Base-by-base conservation (phyloP, 441 rosid genomes). In the Viola pubescens region DNA sequence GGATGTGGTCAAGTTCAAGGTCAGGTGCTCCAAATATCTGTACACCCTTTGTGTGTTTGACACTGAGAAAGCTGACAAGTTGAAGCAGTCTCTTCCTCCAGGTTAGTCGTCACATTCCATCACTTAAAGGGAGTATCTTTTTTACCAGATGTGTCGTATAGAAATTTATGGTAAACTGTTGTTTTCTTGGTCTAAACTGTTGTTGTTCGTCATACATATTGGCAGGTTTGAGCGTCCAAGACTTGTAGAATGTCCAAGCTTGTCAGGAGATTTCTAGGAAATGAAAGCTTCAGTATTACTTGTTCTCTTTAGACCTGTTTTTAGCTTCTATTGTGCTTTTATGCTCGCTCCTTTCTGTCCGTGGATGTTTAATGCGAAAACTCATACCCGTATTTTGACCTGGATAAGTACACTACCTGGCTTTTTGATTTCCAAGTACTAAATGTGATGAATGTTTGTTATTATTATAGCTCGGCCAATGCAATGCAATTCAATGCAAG, bases 11-110 rank as follows among this genome's bases (percentile, higher is more conserved):
- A 46, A 46, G 49, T 46, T 46, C 49, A 46, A 46, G 49, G 49
- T 46, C 49, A 10, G 49, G 4, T 46, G 49, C n/a, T 46, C 49
- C 49, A 46, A 46, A 46, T 46, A 46, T 46, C 49, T 46, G 3
- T 46, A 46, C n/a, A 46, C 49, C 49, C 49, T 46, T 46, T 46
- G 49, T 46, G 49, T 46, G 49, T 46, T 46, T 46, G 49, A 46
- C 49, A 10, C 49, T 9, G 49, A 46, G n/a, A 46, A 46, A 9
- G 49, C 49, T 46, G 49, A 46, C n/a, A 46, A 46, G 49, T 12
- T 46, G 49, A 46, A 46, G 49, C 49, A 46, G 11, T 46, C 49
- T 46, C 49, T 46, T 46, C 49, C 49, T 46, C 49, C 49, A 46
- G 49, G 49, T 46, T 46, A 9, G 49, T 46, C 3, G n/a, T 6